Evolutionary conservation across 1,139 yeast genomes (phyloP).

Genomic region (Saccharomyces uvarum): DNA sequence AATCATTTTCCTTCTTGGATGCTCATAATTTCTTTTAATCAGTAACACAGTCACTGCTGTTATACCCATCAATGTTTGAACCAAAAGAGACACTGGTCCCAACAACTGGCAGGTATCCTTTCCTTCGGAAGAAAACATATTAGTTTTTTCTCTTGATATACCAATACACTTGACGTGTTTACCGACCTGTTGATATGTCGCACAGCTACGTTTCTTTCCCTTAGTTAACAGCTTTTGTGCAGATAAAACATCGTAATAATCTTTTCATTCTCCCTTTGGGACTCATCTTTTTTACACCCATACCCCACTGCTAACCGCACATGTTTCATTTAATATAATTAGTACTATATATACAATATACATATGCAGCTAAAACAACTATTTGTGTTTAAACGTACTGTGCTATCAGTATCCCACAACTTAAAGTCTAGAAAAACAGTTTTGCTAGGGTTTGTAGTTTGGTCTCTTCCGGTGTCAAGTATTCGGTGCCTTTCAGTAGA

Average conservation of each 20-base stretch:
- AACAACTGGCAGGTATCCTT: slow-evolving; percentile 47
- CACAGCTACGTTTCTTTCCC: neutral
- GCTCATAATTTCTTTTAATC: slow-evolving; percentile 67
- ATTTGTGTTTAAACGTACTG: no score
- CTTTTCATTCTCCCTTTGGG: neutral
- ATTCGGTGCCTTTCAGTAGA: slow-evolving; percentile 4
- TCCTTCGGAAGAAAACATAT: neutral
- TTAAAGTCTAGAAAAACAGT: slow-evolving; percentile 4
- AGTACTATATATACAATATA: neutral
- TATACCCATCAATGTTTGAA: slow-evolving; percentile 63
- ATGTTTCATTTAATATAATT: neutral
- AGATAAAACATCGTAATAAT: neutral
- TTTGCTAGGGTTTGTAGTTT: slow-evolving; percentile 6
- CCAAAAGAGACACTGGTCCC: slow-evolving; percentile 62
- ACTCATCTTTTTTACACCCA: neutral
- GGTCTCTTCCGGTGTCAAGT: slow-evolving; percentile 11
- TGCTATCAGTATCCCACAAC: neutral
- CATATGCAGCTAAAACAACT: neutral
- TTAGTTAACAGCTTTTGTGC: neutral
- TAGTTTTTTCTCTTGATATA: neutral
- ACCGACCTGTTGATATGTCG: neutral
- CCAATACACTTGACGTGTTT: neutral
- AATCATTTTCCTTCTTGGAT: slow-evolving; percentile 79
- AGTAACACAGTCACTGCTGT: slow-evolving; percentile 69
- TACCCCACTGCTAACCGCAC: neutral